Percentiles rank a stretch among this genome's conserved stretches.
phyloP scores from a whole-genome alignment of 176 grass and related monocot genomes.

The Metroxylon sagu region DNA sequence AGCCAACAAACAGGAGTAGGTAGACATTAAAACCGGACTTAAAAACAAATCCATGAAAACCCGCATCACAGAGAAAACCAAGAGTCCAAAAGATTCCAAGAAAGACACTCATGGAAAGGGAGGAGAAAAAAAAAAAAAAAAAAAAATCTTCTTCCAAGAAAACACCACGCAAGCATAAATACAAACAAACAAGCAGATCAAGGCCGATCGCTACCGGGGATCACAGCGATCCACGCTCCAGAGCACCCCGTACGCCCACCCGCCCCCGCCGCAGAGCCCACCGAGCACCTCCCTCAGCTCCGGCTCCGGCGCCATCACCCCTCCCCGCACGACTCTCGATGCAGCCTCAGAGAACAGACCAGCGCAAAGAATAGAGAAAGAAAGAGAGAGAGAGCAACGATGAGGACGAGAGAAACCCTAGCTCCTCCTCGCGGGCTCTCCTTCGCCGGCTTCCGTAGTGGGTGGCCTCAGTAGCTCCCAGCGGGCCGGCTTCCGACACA shows the following conservation, averaged over 20 bases:
- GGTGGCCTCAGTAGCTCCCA: neutral
- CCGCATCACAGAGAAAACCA: too few species aligned
- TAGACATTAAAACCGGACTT: too few species aligned
- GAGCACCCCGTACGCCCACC: constrained; percentile 83
- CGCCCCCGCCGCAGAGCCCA: constrained; percentile 51
- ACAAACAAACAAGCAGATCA: constrained; percentile 1
- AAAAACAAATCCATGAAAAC: too few species aligned
- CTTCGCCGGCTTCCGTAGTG: neutral
- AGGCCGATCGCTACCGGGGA: constrained; percentile 30
- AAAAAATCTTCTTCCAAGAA: neutral
- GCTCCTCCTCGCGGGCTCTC: neutral
- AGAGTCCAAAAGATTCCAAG: too few species aligned
- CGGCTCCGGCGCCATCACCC: constrained; percentile 11
- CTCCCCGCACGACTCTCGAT: constrained; percentile 10
- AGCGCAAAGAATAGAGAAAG: too few species aligned
- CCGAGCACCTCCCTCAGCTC: constrained; percentile 47
- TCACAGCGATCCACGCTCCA: constrained; percentile 73
- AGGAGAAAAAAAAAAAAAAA: too few species aligned
- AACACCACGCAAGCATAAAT: neutral
- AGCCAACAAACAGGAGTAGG: too few species aligned
- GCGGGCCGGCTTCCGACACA: neutral
- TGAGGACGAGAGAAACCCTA: neutral
- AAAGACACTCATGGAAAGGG: too few species aligned
- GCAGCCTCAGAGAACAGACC: neutral
- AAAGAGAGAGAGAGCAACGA: too few species aligned